phyloP scores from a whole-genome alignment of 306 rosid genomes.

The Herpetospermum pedunculosum region DNA sequence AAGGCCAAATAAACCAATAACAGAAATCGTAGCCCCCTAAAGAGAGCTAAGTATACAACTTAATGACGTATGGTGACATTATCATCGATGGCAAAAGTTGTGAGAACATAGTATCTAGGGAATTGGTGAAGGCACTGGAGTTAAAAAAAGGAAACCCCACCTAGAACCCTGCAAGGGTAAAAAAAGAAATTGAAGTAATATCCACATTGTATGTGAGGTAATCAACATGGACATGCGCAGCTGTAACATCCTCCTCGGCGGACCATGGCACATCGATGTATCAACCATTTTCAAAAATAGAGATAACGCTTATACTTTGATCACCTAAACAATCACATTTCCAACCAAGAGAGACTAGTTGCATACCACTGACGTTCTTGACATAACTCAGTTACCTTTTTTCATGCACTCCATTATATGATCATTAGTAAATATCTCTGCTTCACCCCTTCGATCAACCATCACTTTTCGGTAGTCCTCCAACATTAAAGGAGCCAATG shows the following conservation, averaged over 20 bases:
- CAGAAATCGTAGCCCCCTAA: neutral
- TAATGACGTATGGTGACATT: neutral
- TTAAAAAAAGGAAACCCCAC: neutral
- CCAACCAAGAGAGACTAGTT: neutral
- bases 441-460: constrained; percentile 93
- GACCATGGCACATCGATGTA: neutral
- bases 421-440: constrained; percentile 61
- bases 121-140: neutral
- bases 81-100: neutral
- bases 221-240: neutral
- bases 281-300: neutral
- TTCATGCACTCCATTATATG: constrained; percentile 69
- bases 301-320: neutral
- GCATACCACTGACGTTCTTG: neutral
- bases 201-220: neutral
- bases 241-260: neutral
- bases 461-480: constrained; percentile 78
- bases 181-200: neutral
- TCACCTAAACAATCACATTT: neutral
- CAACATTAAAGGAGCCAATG: constrained; percentile 80
- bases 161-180: neutral
- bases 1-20: neutral
- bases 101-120: neutral
- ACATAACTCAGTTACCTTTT: constrained; percentile 39
- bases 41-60: neutral